phyloP scores from a whole-genome alignment of 2,329 filamentous ascomycete species.

The Aspergillus unguis region DNA sequence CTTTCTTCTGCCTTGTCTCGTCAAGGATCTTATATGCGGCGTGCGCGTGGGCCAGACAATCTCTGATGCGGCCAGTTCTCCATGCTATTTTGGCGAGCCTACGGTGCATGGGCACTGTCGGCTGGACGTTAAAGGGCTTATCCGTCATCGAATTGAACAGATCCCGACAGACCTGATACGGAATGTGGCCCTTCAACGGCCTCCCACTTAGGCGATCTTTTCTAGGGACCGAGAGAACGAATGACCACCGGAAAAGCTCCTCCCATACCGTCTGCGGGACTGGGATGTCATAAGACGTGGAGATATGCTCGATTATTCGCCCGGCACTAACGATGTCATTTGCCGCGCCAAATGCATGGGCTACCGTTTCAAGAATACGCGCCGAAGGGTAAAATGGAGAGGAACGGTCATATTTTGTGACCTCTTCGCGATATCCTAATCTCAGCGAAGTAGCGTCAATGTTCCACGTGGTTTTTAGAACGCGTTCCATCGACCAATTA shows the following conservation, averaged over 20 bases:
- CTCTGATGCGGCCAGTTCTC: slow-evolving; percentile 14
- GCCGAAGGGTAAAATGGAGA: slow-evolving; percentile 59
- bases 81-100: slow-evolving; percentile 31
- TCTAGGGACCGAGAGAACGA: slow-evolving; percentile 51
- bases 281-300: slow-evolving; percentile 55
- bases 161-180: slow-evolving; percentile 44
- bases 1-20: slow-evolving; percentile 27
- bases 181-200: slow-evolving; percentile 34
- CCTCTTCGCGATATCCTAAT: slow-evolving; percentile 14
- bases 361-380: slow-evolving; percentile 62
- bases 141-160: slow-evolving; percentile 61
- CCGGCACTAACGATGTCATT: slow-evolving; percentile 59
- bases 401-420: slow-evolving; percentile 42
- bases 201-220: slow-evolving; percentile 30
- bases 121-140: slow-evolving; percentile 55
- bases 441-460: slow-evolving; percentile 48
- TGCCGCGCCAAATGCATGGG: slow-evolving; percentile 66
- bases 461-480: slow-evolving; percentile 54
- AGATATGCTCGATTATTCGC: slow-evolving; percentile 61
- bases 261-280: slow-evolving; percentile 62
- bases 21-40: slow-evolving; percentile 30
- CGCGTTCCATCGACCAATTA: slow-evolving; percentile 43
- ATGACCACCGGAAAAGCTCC: slow-evolving; percentile 65
- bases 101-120: slow-evolving; percentile 56
- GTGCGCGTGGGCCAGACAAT: slow-evolving; percentile 27